Evolutionary conservation across 108 stramenopile species (phyloP).

Genomic region (Asterionellopsis glacialis): DNA sequence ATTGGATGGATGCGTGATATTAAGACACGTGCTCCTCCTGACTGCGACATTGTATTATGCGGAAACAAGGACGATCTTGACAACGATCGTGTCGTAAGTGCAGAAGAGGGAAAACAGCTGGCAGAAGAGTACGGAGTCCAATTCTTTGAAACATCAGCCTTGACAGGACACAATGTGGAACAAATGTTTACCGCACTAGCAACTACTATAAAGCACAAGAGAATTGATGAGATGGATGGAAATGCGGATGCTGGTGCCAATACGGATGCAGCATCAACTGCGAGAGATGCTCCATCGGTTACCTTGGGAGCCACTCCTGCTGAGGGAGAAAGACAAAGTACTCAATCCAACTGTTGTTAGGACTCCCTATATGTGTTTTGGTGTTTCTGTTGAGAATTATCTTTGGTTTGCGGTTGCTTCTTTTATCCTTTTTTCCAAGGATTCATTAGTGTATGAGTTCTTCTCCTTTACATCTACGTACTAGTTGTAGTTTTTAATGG

Average conservation of each 20-base stretch:
- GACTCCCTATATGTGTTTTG: neutral
- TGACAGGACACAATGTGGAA: conserved; percentile 91
- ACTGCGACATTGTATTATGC: conserved; percentile 84
- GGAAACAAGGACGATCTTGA: conserved; percentile 86
- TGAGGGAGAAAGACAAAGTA: neutral
- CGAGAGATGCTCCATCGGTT: conserved; percentile 6
- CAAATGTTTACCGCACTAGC: conserved; percentile 88
- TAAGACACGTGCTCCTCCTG: conserved; percentile 84
- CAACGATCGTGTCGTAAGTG: conserved; percentile 70
- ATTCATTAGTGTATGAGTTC: neutral
- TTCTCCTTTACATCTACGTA: neutral
- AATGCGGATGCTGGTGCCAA: conserved; percentile 6
- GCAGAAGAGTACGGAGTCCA: conserved; percentile 92
- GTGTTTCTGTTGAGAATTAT: neutral
- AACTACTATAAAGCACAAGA: conserved; percentile 82
- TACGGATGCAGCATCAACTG: neutral
- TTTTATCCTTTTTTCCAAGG: neutral
- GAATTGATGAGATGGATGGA: conserved; percentile 71
- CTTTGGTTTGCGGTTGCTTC: neutral
- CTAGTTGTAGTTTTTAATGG: neutral
- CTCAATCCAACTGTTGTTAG: conserved; percentile 7
- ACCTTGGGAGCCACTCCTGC: conserved; percentile 1
- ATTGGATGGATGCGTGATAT: conserved; percentile 93
- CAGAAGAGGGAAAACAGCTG: conserved; percentile 80
- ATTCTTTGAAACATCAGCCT: conserved; percentile 96